Conservation (phyloP, 805 yeast genomes). For the Metschnikowia lunata region DNA sequence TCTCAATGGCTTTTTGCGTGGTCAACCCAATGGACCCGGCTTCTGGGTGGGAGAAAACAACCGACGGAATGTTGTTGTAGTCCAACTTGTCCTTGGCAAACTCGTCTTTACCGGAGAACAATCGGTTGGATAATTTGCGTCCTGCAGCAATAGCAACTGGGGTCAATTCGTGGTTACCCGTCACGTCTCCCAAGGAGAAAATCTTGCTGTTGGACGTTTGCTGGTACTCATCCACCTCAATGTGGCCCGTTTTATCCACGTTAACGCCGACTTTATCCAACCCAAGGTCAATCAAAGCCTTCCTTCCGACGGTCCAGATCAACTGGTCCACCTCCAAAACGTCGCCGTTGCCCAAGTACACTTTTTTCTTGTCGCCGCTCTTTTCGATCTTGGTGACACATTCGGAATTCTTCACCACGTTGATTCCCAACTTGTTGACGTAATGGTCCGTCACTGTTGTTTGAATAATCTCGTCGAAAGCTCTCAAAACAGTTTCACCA, state of each 20-base stretch:
- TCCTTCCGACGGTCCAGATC: conserved; percentile 94
- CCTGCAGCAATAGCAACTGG: conserved; percentile 99
- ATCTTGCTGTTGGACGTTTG: conserved; percentile 66
- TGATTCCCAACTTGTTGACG: conserved; percentile 68
- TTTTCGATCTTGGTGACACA: conserved; percentile 38
- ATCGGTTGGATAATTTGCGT: conserved; percentile 83
- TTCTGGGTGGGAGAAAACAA: conserved; percentile 97
- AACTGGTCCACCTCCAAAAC: conserved; percentile 63
- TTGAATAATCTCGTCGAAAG: conserved; percentile 80
- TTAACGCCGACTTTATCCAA: conserved; percentile 73
- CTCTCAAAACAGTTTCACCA: conserved; percentile 85
- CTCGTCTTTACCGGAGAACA: conserved; percentile 71
- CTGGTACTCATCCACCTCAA: conserved; percentile 85
- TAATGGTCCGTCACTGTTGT: conserved; percentile 76
- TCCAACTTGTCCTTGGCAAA: conserved; percentile 78
- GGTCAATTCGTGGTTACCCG: conserved; percentile 88
- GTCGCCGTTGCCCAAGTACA: conserved; percentile 34
- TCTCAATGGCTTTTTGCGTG: conserved; percentile 68
- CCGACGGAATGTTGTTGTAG: conserved; percentile 85
- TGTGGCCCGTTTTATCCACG: conserved; percentile 53
- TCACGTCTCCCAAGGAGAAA: conserved; percentile 90
- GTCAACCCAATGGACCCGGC: conserved; percentile 90
- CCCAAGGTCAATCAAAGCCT: conserved; percentile 67
- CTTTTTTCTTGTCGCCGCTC: conserved; percentile 34
- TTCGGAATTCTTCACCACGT: conserved; percentile 65